A percentile compares a stretch with the other conserved stretches of the same genome.
Evolutionary conservation across 805 yeast species (phyloP).

Genomic region (Teunomyces gatunensis): DNA sequence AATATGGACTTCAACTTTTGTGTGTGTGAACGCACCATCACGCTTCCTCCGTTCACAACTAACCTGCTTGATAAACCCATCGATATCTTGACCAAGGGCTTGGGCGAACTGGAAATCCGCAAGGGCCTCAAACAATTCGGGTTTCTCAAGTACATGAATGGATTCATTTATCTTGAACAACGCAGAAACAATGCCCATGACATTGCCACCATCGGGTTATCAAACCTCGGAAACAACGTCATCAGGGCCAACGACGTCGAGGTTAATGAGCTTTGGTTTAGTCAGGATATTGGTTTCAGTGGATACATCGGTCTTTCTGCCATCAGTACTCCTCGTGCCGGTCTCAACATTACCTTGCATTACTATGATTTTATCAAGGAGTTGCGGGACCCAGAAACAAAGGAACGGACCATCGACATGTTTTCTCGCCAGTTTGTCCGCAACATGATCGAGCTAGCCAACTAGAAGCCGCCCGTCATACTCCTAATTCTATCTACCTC

Average conservation of each 20-base stretch:
- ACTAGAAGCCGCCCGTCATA: conserved; percentile 44
- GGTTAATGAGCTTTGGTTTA: conserved; percentile 15
- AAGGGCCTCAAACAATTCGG: conserved; percentile 7
- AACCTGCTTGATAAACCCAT: neutral
- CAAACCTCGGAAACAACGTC: conserved; percentile 18
- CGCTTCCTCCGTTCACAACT: neutral
- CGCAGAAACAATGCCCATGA: neutral
- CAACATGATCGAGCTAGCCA: neutral
- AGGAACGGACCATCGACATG: neutral
- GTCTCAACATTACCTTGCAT: conserved; percentile 16
- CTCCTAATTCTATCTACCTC: conserved; percentile 61
- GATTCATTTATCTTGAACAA: neutral
- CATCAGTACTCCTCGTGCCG: conserved; percentile 13
- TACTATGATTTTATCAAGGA: conserved; percentile 8
- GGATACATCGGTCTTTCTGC: conserved; percentile 13
- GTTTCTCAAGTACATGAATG: neutral
- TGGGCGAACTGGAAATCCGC: neutral
- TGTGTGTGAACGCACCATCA: neutral
- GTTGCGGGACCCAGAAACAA: neutral
- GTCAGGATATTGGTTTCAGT: conserved; percentile 16
- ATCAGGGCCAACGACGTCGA: conserved; percentile 7
- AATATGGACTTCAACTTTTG: conserved; percentile 1
- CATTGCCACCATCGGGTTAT: conserved; percentile 14
- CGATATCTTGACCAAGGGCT: neutral
- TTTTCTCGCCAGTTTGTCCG: neutral